Percentiles rank a stretch among this genome's conserved stretches.
phyloP scores from a whole-genome alignment of 345 rosid genomes.

The Camelina sativa region DNA sequence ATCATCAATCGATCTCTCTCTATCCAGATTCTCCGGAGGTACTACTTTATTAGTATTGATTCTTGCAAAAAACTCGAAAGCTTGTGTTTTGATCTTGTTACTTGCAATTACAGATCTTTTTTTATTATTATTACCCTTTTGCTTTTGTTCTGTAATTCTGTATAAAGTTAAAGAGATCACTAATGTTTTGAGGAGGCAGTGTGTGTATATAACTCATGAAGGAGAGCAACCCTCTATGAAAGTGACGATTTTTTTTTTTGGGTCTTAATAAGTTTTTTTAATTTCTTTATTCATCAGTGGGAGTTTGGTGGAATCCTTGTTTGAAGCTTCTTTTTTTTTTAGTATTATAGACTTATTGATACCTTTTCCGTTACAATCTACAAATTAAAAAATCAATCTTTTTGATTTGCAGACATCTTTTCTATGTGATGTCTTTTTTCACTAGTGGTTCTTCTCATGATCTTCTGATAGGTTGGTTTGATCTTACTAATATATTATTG shows the following conservation, averaged over 20 bases:
- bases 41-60: background rate
- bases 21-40: conserved; percentile 40
- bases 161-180: conserved; percentile 13
- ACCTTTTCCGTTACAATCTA: conserved; percentile 19
- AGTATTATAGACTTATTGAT: conserved; percentile 4
- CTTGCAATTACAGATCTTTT: conserved; percentile 23
- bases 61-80: background rate
- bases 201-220: conserved; percentile 19
- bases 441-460: conserved; percentile 30
- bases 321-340: conserved; percentile 17
- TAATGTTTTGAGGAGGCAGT: conserved; percentile 8
- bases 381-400: background rate
- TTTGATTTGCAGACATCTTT: conserved; percentile 17
- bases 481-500: conserved; percentile 34
- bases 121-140: background rate
- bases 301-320: conserved; percentile 47
- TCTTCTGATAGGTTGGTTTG: conserved; percentile 38
- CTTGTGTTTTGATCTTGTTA: conserved; percentile 16
- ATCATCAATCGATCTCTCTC: conserved; percentile 41
- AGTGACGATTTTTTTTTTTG: conserved; percentile 16
- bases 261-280: background rate
- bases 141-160: background rate
- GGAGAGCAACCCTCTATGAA: background rate
- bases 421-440: conserved; percentile 8
- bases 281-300: conserved; percentile 33